phyloP scores from a whole-genome alignment of 352 stramenopile species.

The Globisporangium irregulare region DNA sequence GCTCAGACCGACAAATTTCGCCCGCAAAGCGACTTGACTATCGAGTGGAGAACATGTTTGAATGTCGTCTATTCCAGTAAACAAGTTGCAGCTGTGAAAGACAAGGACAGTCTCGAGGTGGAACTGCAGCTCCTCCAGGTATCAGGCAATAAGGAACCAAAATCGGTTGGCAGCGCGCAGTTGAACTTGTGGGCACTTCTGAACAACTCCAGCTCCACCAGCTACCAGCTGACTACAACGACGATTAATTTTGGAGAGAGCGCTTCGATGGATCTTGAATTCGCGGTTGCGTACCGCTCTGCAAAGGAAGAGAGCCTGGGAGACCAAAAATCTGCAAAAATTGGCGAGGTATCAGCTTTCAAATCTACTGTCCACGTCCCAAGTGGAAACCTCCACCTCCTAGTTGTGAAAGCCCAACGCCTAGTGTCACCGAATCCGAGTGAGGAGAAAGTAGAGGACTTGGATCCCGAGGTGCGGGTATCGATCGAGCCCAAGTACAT shows the following conservation, averaged over 20 bases:
- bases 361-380: slow-evolving; percentile 17
- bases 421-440: slow-evolving; percentile 31
- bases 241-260: slow-evolving; percentile 23
- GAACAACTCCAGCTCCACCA: not conserved
- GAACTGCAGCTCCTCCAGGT: slow-evolving; percentile 24
- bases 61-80: slow-evolving; percentile 24
- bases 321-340: not conserved
- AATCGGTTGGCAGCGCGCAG: slow-evolving; percentile 29
- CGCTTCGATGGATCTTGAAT: slow-evolving; percentile 29
- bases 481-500: slow-evolving; percentile 48
- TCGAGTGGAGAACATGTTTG: slow-evolving; percentile 25
- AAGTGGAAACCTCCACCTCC: slow-evolving; percentile 41
- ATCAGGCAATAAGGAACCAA: slow-evolving; percentile 16
- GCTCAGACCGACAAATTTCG: slow-evolving; percentile 11
- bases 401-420: slow-evolving; percentile 34
- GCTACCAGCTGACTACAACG: slow-evolving; percentile 1
- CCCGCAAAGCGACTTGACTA: not conserved
- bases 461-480: slow-evolving; percentile 52
- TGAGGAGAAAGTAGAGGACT: slow-evolving; percentile 26
- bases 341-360: not conserved
- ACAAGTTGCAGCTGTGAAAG: slow-evolving; percentile 19
- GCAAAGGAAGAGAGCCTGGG: slow-evolving; percentile 6
- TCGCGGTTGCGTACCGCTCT: slow-evolving; percentile 20
- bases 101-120: slow-evolving; percentile 34
- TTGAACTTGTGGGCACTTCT: slow-evolving; percentile 24